Evolutionary conservation across 306 rosid genomes (phyloP).

Genomic region (Pueraria montana): DNA sequence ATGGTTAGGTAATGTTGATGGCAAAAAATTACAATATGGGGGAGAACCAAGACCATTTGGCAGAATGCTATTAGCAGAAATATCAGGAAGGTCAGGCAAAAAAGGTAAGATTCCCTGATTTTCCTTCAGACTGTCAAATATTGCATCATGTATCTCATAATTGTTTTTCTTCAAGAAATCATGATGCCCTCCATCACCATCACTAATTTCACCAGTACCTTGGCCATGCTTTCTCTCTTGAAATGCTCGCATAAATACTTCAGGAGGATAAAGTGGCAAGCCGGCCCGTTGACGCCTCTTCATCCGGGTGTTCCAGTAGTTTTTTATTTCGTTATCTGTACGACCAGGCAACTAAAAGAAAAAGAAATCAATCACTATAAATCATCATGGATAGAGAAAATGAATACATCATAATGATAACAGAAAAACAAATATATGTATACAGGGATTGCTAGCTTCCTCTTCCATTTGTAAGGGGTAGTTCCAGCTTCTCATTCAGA

Average conservation of each 20-base stretch:
- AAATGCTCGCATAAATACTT: slow-evolving; percentile 59
- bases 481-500: not conserved
- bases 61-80: slow-evolving; percentile 57
- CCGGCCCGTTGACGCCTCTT: slow-evolving; percentile 93
- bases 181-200: slow-evolving; percentile 57
- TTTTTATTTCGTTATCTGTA: slow-evolving; percentile 97
- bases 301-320: slow-evolving; percentile 96
- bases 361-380: slow-evolving; percentile 48
- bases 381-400: slow-evolving; percentile 20
- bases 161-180: slow-evolving; percentile 60
- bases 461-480: slow-evolving; percentile 2
- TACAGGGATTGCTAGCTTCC: slow-evolving; percentile 2
- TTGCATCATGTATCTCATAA: slow-evolving; percentile 71
- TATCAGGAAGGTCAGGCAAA: slow-evolving; percentile 64
- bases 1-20: slow-evolving; percentile 65
- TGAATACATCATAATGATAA: slow-evolving; percentile 14
- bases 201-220: slow-evolving; percentile 55
- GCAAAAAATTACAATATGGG: slow-evolving; percentile 63
- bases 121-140: slow-evolving; percentile 64
- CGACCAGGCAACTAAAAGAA: slow-evolving; percentile 91
- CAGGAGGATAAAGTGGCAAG: slow-evolving; percentile 92
- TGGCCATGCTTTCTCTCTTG: slow-evolving; percentile 68
- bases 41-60: slow-evolving; percentile 73
- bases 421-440: slow-evolving; percentile 12
- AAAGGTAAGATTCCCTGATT: slow-evolving; percentile 63